These are phyloP conservation scores for Aureobasidium sp. DNA, from an alignment of 2,329 filamentous ascomycete species.

Conservation along the genomic window DNA sequence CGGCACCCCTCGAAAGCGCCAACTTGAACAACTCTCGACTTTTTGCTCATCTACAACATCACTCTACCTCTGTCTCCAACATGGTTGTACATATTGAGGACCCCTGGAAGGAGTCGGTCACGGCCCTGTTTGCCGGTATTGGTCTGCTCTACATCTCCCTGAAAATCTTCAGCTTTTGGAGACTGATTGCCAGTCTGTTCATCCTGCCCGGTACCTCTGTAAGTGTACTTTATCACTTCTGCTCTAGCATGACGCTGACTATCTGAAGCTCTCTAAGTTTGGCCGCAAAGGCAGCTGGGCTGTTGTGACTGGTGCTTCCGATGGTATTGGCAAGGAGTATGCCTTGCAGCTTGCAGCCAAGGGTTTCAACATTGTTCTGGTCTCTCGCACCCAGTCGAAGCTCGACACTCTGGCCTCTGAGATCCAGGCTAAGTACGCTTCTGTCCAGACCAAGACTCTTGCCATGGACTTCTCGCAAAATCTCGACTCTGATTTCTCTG, in stretches of 20 bases:
- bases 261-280: conserved; percentile 70
- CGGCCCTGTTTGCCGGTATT: conserved; percentile 30
- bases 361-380: conserved; percentile 89
- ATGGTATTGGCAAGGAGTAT: conserved; percentile 95
- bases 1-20: background rate
- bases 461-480: conserved; percentile 90
- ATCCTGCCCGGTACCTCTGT: conserved; percentile 43
- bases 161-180: conserved; percentile 41
- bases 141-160: conserved; percentile 32
- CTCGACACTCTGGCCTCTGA: conserved; percentile 70
- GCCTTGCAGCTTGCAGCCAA: conserved; percentile 81
- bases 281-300: conserved; percentile 91
- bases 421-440: conserved; percentile 62
- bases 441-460: conserved; percentile 66
- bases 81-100: conserved; percentile 20
- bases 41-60: background rate
- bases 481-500: conserved; percentile 70
- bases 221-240: conserved; percentile 19
- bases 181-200: conserved; percentile 43
- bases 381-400: conserved; percentile 93
- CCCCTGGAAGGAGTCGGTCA: conserved; percentile 26
- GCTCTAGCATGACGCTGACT: conserved; percentile 14
- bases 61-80: background rate
- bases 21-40: background rate
- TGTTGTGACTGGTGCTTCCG: conserved; percentile 87